Evolutionary conservation across 169 alveolate genomes (phyloP), one percentile per base, ranked within the genome.

Genomic region (Condylostoma magnum): DNA sequence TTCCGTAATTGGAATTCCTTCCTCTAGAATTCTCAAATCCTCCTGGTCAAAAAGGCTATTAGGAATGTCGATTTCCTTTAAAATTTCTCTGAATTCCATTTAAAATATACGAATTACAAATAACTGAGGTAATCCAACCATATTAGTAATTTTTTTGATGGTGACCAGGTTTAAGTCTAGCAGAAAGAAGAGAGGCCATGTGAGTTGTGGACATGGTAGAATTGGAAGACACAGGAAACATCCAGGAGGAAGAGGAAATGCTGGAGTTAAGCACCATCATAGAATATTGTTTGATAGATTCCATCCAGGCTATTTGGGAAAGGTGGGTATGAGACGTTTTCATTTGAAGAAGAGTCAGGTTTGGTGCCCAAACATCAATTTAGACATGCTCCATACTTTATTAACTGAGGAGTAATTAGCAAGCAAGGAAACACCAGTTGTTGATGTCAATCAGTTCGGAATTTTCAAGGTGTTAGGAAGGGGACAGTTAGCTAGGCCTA

Each of bases 231-330:
- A 97, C 94, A 95, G 99, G 77, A 97, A 97, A 90, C 99, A 97
- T 87, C 99, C 99, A 30, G 99, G 99, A 68, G 99, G 99, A 75
- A 94, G 99, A 77, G 99, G 99, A 84, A 92, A 91, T 73, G 99
- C 99, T 66, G 99, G 99, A 69, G 99, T 99, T 70, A 65, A 82
- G 92, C 97, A 92, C 82, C 99, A 98, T 86, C 97, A 94, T 84
- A 87, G 99, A 83, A 97, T 93, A 58, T 89, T 90, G 84, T 93
- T 96, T 75, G 97, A 95, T 78, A 96, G 94, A 86, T 96, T 93
- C 86, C 99, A 98, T 88, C 99, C 99, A 36, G 99, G 99, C 58
- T 97, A 96, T 89, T 96, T 97, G 88, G 99, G 99, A 73, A 98
- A 97, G 90, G 98, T 93, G 47, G 99, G 99, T 67, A 96, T 97